Evolutionary conservation across 306 rosid species (phyloP).

Genomic region (Hylodesmum podocarpum): DNA sequence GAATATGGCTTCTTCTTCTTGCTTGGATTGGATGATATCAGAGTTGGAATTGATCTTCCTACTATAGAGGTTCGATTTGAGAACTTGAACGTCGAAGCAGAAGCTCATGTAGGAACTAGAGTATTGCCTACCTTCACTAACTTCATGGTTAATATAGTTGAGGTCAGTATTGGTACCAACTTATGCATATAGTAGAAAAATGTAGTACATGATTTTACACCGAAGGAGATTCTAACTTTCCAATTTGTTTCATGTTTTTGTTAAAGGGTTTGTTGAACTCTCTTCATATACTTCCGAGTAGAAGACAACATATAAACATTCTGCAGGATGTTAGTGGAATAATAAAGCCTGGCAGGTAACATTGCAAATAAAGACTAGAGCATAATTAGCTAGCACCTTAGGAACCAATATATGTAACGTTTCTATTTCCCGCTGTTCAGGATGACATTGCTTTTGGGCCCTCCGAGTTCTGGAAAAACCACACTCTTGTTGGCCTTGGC

Average conservation of each 20-base stretch:
- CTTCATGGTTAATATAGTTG: conserved; percentile 53
- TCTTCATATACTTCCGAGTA: conserved; percentile 39
- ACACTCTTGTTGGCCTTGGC: conserved; percentile 73
- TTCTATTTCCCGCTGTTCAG: conserved; percentile 24
- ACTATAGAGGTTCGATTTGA: conserved; percentile 77
- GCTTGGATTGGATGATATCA: conserved; percentile 25
- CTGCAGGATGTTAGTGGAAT: conserved; percentile 77
- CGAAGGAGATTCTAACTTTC: too few species aligned
- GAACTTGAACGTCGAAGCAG: conserved; percentile 69
- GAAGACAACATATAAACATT: conserved; percentile 46
- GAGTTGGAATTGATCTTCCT: conserved; percentile 78
- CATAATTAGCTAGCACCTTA: neutral
- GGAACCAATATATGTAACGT: neutral
- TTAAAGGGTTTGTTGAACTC: conserved; percentile 40
- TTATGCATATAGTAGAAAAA: neutral
- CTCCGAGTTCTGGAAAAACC: conserved; percentile 89
- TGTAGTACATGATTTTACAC: too few species aligned
- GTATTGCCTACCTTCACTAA: conserved; percentile 70
- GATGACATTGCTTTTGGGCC: conserved; percentile 84
- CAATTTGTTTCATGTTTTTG: neutral
- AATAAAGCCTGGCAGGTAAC: conserved; percentile 73
- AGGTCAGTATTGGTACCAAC: conserved; percentile 35
- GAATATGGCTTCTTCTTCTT: neutral
- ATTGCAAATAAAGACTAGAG: neutral
- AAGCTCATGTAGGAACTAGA: conserved; percentile 70